Percentiles rank a stretch among this genome's conserved stretches.
phyloP scores from a whole-genome alignment of 1,284 basidiomycete genomes.

The Hortiboletus rubellus region DNA sequence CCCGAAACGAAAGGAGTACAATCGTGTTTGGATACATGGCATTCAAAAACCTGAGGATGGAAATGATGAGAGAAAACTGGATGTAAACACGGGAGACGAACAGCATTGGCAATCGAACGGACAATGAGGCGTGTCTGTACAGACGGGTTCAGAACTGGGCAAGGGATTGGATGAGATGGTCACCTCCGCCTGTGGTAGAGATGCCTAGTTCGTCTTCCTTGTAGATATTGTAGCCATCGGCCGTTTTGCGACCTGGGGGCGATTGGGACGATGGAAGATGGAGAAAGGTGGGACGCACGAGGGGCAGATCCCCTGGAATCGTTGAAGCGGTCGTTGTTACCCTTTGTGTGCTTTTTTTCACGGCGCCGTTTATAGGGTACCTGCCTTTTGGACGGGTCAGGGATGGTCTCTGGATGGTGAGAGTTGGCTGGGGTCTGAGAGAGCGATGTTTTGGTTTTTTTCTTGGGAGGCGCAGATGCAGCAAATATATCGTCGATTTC shows the following conservation, averaged over 20 bases:
- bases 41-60: conserved; percentile 45
- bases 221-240: conserved; percentile 82
- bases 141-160: conserved; percentile 23
- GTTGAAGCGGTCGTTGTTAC: conserved; percentile 60
- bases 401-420: conserved; percentile 24
- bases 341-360: conserved; percentile 30
- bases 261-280: conserved; percentile 8
- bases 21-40: neutral
- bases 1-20: neutral
- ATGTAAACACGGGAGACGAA: conserved; percentile 41
- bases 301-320: conserved; percentile 76
- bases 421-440: conserved; percentile 14
- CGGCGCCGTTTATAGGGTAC: conserved; percentile 11
- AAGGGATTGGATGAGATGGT: conserved; percentile 25
- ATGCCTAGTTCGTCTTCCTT: conserved; percentile 88
- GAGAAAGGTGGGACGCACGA: conserved; percentile 50
- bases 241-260: conserved; percentile 70
- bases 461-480: conserved; percentile 40
- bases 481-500: conserved; percentile 84
- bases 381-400: conserved; percentile 26
- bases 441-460: conserved; percentile 36
- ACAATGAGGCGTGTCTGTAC: conserved; percentile 64
- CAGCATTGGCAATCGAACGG: conserved; percentile 87
- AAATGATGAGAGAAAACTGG: neutral
- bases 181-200: conserved; percentile 73